These are phyloP conservation scores for Curvularia lunata DNA, from an alignment of 2,329 filamentous ascomycete genomes.

Conservation along the genomic window DNA sequence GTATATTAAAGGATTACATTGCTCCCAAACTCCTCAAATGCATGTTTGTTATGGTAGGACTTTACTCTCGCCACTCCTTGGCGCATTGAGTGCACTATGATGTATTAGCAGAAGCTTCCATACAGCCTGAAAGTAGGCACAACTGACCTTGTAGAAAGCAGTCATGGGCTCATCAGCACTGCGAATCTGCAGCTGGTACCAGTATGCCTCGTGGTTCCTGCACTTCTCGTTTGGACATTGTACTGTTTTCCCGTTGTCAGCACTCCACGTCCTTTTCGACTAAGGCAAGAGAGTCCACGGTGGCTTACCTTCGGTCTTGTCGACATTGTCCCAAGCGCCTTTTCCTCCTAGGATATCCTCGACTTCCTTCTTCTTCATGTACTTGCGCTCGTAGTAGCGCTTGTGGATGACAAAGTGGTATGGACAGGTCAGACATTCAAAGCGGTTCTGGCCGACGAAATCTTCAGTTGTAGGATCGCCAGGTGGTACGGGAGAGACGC, in stretches of 20 bases:
- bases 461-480: constrained; percentile 49
- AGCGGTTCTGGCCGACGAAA: constrained; percentile 68
- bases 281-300: too few relatives aligned
- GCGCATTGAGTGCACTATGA: constrained; percentile 51
- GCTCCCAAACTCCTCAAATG: constrained; percentile 16
- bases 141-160: constrained; percentile 83
- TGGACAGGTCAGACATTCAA: constrained; percentile 94
- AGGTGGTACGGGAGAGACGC: constrained; percentile 63
- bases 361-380: constrained; percentile 82
- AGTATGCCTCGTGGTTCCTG: constrained; percentile 83
- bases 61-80: constrained; percentile 53
- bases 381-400: constrained; percentile 79
- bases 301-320: constrained; percentile 69
- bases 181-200: constrained; percentile 96
- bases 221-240: constrained; percentile 85
- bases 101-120: constrained; percentile 9
- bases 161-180: constrained; percentile 99
- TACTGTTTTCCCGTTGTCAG: constrained; percentile 52
- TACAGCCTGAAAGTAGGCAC: background rate
- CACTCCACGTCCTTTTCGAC: background rate
- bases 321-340: constrained; percentile 88
- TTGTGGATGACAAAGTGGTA: constrained; percentile 85
- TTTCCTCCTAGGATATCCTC: constrained; percentile 91
- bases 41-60: background rate
- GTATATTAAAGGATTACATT: constrained; percentile 15